A percentile compares a stretch with the other conserved stretches of the same genome.
phyloP scores from a whole-genome alignment of 345 rosid species.

The Eucalyptus dawsonii region DNA sequence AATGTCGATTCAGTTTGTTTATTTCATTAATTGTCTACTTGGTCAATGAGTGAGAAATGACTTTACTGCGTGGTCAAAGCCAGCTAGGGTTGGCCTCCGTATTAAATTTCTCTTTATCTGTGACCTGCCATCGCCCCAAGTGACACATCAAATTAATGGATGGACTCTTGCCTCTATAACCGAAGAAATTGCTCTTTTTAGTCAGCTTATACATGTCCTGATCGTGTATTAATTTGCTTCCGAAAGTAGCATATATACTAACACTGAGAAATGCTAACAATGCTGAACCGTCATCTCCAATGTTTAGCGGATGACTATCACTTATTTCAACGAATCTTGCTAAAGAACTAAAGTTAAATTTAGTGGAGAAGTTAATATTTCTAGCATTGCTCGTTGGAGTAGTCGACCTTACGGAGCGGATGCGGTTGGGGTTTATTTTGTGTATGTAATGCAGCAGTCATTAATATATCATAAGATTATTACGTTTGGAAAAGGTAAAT shows the following conservation, averaged over 20 bases:
- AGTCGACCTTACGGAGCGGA: not conserved
- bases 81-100: not conserved
- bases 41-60: not conserved
- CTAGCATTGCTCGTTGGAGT: not conserved
- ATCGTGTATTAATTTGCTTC: not conserved
- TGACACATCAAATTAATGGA: not conserved
- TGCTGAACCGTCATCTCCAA: not conserved
- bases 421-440: not conserved
- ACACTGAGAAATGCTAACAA: not conserved
- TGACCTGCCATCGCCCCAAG: not conserved
- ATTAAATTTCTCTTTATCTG: not conserved
- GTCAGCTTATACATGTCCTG: not conserved
- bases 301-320: not conserved
- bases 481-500: not conserved
- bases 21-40: not conserved
- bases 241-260: not conserved
- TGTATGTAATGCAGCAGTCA: not conserved
- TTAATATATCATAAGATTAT: not conserved
- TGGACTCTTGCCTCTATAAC: not conserved
- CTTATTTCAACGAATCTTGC: not conserved
- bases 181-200: not conserved
- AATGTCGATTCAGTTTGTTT: not conserved
- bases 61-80: not conserved
- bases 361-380: not conserved
- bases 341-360: not conserved